phyloP scores from a whole-genome alignment of 139 green algal species.

The Auxenochlorella protothecoides region DNA sequence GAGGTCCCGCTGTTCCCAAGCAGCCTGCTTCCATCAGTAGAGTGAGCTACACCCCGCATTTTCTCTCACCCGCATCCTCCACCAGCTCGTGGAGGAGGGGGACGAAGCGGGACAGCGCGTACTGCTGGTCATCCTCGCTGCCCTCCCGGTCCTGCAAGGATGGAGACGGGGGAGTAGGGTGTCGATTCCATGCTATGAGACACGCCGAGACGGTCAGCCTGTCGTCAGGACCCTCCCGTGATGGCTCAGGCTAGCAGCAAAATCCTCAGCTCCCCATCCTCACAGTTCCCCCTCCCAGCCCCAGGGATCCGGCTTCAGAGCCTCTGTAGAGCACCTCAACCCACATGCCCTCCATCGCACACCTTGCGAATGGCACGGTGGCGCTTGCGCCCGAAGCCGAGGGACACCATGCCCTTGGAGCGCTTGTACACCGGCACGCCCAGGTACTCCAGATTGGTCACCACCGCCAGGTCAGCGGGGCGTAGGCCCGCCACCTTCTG shows the following conservation, averaged over 20 bases:
- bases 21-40: not conserved
- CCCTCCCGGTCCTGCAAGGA: constrained; percentile 6
- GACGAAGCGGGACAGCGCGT: constrained; percentile 37
- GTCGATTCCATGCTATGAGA: no score
- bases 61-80: constrained; percentile 28
- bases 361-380: constrained; percentile 36
- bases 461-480: constrained; percentile 56
- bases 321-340: no score
- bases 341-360: not conserved
- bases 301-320: no score
- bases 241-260: no score
- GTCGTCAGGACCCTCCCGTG: no score
- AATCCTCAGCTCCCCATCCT: no score
- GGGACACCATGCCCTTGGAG: constrained; percentile 12
- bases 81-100: constrained; percentile 47
- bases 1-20: no score
- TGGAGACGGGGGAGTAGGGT: no score
- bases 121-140: constrained; percentile 30
- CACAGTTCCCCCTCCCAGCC: no score
- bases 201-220: no score
- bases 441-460: constrained; percentile 85
- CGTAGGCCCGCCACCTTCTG: constrained; percentile 57
- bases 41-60: not conserved
- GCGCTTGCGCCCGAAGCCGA: constrained; percentile 44
- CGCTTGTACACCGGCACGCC: constrained; percentile 77